Evolutionary conservation across 73 alveolate genomes (phyloP), one percentile per base, ranked within the genome.

Genomic region (Tetrahymena elliotti): DNA sequence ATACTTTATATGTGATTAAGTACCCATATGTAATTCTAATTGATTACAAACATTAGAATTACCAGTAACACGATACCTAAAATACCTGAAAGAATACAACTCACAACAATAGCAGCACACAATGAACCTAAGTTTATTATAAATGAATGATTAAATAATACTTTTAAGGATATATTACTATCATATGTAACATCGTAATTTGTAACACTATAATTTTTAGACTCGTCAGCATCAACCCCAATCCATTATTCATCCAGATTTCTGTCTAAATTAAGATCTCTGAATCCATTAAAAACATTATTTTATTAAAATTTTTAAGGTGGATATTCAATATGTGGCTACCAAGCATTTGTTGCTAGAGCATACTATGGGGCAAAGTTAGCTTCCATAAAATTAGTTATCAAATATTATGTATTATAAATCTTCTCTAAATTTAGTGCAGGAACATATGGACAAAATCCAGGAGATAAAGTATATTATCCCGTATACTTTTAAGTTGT

Each of bases 391-490:
- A 68, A 31, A 68, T 68, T 68, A n/a, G 16, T 68, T n/a, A 68
- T 10, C 31, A 47, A 47, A 47, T 47, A 10, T 47, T 47, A 13
- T 47, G 82, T 18, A 1, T 68, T 68, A 24, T 68, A 6, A 68
- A 68, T n/a, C 33, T 31, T 68, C 38, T 94, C 82, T 52, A 84
- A 94, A 40, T 88, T 53, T 84, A 94, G 93, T 2, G 95, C n/a
- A 33, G 95, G 95, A 33, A 68, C 47, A 94, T 88, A 94, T 8
- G 96, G 96, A 40, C 96, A 94, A 33, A 94, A 94, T 27, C 96
- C 96, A 20, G 96, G 96, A 88, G 95, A 36, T n/a, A 94, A 84
- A 41, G 68, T 84, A 22, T 84, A 24, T 33, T 94, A 52, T 15
- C 83, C 93, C 3, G 93, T 34, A 94, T 93, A 94, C 33, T 94